A percentile compares a stretch with the other conserved stretches of the same genome.
Conservation (phyloP, 1,139 yeast species). For the Taphrina wiesneri region DNA sequence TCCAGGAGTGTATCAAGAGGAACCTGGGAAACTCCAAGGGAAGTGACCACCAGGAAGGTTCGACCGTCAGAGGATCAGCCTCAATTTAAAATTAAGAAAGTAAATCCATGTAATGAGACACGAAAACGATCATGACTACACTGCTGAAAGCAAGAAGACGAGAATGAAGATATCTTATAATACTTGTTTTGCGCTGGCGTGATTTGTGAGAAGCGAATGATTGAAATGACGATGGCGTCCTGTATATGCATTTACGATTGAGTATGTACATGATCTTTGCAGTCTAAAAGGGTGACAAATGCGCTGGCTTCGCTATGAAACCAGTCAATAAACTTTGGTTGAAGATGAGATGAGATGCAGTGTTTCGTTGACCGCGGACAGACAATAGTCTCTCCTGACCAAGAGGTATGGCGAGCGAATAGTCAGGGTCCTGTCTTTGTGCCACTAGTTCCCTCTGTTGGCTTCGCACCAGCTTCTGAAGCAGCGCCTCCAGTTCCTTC, state of each 20-base stretch:
- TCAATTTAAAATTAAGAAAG: neutral
- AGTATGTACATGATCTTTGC: neutral
- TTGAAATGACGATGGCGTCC: too few species aligned
- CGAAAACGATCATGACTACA: neutral
- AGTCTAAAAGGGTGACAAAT: neutral
- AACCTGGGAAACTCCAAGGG: conserved; percentile 12
- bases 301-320: neutral
- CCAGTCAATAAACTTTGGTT: neutral
- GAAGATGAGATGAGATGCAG: too few species aligned
- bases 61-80: conserved; percentile 22
- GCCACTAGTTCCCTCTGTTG: neutral
- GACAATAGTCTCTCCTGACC: too few species aligned
- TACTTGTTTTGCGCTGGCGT: neutral
- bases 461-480: neutral
- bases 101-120: neutral
- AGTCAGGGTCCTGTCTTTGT: neutral
- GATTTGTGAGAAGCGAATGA: too few species aligned
- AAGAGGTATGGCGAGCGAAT: too few species aligned
- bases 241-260: neutral
- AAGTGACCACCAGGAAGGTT: conserved; percentile 29
- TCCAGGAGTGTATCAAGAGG: conserved; percentile 26
- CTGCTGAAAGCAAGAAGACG: too few species aligned
- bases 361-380: too few species aligned
- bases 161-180: too few species aligned
- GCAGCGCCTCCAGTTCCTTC: conserved; percentile 5